A percentile compares a stretch with the other conserved stretches of the same genome.
Evolutionary conservation across 225 moss, liverwort and hornwort species (phyloP).

Genomic region (Polytrichum commune): DNA sequence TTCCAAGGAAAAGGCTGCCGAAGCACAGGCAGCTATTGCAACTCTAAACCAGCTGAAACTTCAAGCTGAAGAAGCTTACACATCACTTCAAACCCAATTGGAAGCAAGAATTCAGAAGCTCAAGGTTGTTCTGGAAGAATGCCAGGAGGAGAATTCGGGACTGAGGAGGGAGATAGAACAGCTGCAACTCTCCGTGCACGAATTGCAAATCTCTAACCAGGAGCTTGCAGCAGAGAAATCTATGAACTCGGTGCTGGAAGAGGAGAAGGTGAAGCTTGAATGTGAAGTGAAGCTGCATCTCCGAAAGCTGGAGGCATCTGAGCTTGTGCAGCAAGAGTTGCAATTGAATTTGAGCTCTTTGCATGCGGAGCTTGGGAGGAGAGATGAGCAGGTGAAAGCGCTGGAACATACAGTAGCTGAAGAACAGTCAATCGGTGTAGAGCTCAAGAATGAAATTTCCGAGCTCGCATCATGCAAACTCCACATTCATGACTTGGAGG

Average conservation of each 20-base stretch:
- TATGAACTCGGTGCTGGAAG: slow-evolving; percentile 15
- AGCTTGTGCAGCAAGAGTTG: slow-evolving; percentile 43
- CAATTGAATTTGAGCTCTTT: slow-evolving; percentile 31
- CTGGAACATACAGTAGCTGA: slow-evolving; percentile 3
- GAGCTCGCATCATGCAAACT: slow-evolving; percentile 1
- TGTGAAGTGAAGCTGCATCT: slow-evolving; percentile 12
- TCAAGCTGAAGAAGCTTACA: slow-evolving; percentile 21
- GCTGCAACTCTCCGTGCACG: slow-evolving; percentile 11
- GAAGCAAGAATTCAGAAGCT: slow-evolving; percentile 12
- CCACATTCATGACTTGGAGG: slow-evolving; percentile 25
- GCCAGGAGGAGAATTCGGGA: slow-evolving; percentile 21
- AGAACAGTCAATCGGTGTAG: slow-evolving; percentile 1
- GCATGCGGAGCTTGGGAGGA: slow-evolving; percentile 41
- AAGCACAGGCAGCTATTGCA: slow-evolving; percentile 10
- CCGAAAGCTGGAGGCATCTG: slow-evolving; percentile 24
- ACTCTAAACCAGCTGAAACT: slow-evolving; percentile 16
- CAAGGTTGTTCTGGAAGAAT: slow-evolving; percentile 8
- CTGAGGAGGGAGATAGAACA: slow-evolving; percentile 12
- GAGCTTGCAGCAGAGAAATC: slow-evolving; percentile 21
- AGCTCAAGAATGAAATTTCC: slow-evolving; percentile 1
- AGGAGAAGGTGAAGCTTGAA: slow-evolving; percentile 21
- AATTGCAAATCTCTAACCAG: not conserved
- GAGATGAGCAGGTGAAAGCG: slow-evolving; percentile 12
- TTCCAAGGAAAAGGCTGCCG: slow-evolving; percentile 3
- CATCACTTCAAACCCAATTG: slow-evolving; percentile 9